Base-by-base conservation (phyloP, 1,284 basidiomycete genomes). In the Irpex sp. region DNA sequence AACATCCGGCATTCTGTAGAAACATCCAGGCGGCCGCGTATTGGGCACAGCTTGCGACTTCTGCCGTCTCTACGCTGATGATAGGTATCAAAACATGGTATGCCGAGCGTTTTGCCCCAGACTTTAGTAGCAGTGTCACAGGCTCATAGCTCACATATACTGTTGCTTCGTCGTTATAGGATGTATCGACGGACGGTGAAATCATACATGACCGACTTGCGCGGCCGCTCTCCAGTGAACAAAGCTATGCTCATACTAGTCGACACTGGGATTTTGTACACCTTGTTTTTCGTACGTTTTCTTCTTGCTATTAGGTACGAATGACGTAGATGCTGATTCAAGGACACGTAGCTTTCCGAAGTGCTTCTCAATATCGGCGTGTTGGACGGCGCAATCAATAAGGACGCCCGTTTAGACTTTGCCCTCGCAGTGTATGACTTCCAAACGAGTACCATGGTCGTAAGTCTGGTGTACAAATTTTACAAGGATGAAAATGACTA, bases 71-170 rank as follows among this genome's bases (percentile, higher is more conserved):
- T n/a, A 66, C 65, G 4, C 4, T 59, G 1, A 48, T 66, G 48
- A 66, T 66, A 18, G 55, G 58, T 4, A 62, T 63, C 55, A 66
- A 66, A 33, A 63, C 65, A 14, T 66, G 65, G 65, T 66, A 33
- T 18, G 52, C 21, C 7, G 28, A 33, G 28, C 7, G 28, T 33
- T 21, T 5, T 28, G 28, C 28, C 28, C 5, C 28, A 28, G 28
- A 5, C 28, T 23, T 9, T 4, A 8, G 48, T 0, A 16, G 28
- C 28, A 33, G 28, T 33, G 28, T 7, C 28, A 7, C 7, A 33
- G 6, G 28, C 28, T 7, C 28, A 33, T 33, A 33, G 28, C 28
- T 28, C 28, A 28, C 28, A 5, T 33, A 33, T 2, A 33, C 2
- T 33, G 7, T 7, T 33, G 28, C 6, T 33, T 33, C 28, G 7